Conservation (phyloP, 2,329 filamentous ascomycete species). For the Aspergillus texensis region DNA sequence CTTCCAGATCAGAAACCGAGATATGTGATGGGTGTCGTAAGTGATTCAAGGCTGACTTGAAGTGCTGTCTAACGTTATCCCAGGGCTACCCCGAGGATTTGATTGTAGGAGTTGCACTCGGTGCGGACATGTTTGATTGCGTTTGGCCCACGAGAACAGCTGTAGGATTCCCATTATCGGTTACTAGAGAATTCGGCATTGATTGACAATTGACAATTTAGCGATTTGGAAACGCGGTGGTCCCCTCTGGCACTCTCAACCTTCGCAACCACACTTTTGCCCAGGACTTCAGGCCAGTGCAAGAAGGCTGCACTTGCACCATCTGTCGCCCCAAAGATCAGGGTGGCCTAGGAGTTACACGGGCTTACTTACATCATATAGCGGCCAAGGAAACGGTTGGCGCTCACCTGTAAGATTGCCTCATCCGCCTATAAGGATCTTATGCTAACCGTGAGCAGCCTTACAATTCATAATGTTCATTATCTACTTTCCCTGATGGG, state of each 20-base stretch:
- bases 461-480: constrained; percentile 95
- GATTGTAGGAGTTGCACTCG: constrained; percentile 87
- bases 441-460: constrained; percentile 49
- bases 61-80: constrained; percentile 23
- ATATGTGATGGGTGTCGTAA: constrained; percentile 94
- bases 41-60: constrained; percentile 20
- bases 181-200: constrained; percentile 8
- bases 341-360: constrained; percentile 77
- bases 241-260: constrained; percentile 78
- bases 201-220: constrained; percentile 26
- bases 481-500: constrained; percentile 87
- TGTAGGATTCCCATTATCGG: constrained; percentile 43
- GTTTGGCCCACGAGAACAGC: constrained; percentile 98
- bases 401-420: constrained; percentile 62
- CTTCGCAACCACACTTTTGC: constrained; percentile 75
- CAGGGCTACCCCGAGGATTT: constrained; percentile 95
- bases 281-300: constrained; percentile 79
- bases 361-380: constrained; percentile 89
- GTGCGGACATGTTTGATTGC: constrained; percentile 99
- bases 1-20: constrained; percentile 91
- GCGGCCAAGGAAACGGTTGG: constrained; percentile 93
- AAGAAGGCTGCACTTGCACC: constrained; percentile 77
- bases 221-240: constrained; percentile 93
- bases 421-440: not conserved
- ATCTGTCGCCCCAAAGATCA: constrained; percentile 70